Evolutionary conservation across 202 grass and related monocot genomes (phyloP), one percentile per base, ranked within the genome.

Genomic region (Bolboschoenoplectus hybrid): DNA sequence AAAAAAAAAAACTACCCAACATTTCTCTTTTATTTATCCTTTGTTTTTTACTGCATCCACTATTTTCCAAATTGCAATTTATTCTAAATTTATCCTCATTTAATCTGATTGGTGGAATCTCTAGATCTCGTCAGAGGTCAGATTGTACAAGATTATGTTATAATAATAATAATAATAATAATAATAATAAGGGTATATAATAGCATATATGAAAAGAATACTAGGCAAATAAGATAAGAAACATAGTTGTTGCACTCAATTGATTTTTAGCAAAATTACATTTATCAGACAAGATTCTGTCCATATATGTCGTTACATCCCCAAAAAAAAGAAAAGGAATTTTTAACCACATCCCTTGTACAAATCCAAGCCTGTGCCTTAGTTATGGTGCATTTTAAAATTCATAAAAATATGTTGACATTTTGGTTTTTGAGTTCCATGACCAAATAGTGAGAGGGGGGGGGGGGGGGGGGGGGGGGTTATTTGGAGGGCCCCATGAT

Each of bases 111-210:
- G 71, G 71, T 74, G 10, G 46, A 74, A 9, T 35, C 26, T 74
- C 46, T 52, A 74, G 19, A 74, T 74, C 71, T 74, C 20, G 71
- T n/a, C 71, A 74, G 71, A 10, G 71, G 12, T 74, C 71, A 74
- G 71, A 51, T 52, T 49, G 78, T 81, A 81, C 77, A 14, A 20
- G 62, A 81, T 81, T 12, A 40, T 62, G 44, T 81, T 63, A 62
- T 58, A 81, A 41, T 26, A 26, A 26, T 26, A 26, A 26, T 26
- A 26, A 26, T n/a, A n/a, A 62, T 58, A 81, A 41, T 26, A 26
- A 26, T 26, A 26, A 26, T 26, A 26, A 26, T 26, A 26, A 26
- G 26, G 14, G 77, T 20, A 81, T 81, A 81, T 58, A 81, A 81
- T 81, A 62, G 14, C 19, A 16, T 32, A 20, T 46, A 74, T 4